Evolutionary conservation across 2,329 filamentous ascomycete species (phyloP), one percentile per base, ranked within the genome.

Genomic region (Domatiomyces globalis): DNA sequence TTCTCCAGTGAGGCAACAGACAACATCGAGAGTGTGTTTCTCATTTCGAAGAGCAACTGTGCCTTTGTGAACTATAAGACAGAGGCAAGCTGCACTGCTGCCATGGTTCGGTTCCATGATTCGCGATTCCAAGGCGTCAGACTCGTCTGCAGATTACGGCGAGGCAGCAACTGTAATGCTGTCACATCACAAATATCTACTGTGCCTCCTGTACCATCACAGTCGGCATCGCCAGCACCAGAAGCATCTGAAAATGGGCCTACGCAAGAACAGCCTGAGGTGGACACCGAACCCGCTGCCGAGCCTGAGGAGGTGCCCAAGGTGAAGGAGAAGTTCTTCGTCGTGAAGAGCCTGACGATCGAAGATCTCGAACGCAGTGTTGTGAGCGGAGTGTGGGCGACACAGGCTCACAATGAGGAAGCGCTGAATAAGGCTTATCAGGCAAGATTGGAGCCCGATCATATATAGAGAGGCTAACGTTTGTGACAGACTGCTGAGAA

Each of bases 11-110:
- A 89, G 58, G 83, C 87, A 0, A 77, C 75, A 0, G 78, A 74
- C 43, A 78, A 88, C 1, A 79, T 96, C 19, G 85, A 95, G 64
- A 95, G 88, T 46, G 72, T 96, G 0, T 95, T 96, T 59, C 71
- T 96, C 36, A 96, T 96, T 43, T 90, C 89, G 0, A 95, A 95
- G 66, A 95, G 89, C 65, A 95, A 95, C 64, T 96, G 90, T 63
- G 90, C 89, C 0, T 96, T 96, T 70, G 87, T 94, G 58, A 96
- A 96, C 63, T 96, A 94, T 66, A 85, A 83, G 56, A 84, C 87
- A 48, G 88, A 95, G 61, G 70, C 73, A 2, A 80, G 81, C 4
- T 95, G 88, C 63, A 70, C 78, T 5, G 75, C 78, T 7, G 90
- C 90, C 0, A 86, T 95, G 71, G 77, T 81, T 45, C 81, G 86